Percentiles rank a stretch among this genome's conserved stretches.
These are phyloP conservation scores for Populus euphratica DNA, from an alignment of 345 rosid species.

Conservation along the genomic window DNA sequence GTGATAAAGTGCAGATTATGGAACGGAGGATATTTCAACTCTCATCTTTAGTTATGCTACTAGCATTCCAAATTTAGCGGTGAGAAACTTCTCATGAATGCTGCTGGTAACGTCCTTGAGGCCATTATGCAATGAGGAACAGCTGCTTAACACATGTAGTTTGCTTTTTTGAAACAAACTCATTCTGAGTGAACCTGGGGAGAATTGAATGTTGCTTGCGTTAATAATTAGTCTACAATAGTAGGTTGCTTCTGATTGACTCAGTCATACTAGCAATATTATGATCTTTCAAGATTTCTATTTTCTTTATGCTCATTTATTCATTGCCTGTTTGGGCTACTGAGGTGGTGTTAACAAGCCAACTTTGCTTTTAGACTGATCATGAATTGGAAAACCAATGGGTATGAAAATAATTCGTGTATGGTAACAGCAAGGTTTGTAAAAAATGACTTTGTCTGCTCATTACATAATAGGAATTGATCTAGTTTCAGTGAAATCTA, in stretches of 20 bases:
- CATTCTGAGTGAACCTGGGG: background rate
- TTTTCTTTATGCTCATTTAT: background rate
- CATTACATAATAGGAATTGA: background rate
- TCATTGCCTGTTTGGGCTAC: background rate
- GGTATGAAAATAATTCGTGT: background rate
- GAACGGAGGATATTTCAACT: constrained; percentile 42
- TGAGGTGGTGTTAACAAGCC: background rate
- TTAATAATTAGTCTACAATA: background rate
- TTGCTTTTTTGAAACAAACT: constrained; percentile 15
- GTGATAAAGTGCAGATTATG: constrained; percentile 46
- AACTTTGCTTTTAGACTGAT: background rate
- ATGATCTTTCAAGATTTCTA: background rate
- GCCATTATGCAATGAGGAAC: constrained; percentile 27
- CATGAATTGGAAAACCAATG: background rate
- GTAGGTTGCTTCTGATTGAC: background rate
- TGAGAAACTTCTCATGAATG: constrained; percentile 61
- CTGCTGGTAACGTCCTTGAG: constrained; percentile 39
- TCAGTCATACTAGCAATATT: background rate
- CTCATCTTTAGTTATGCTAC: constrained; percentile 55
- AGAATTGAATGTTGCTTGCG: background rate
- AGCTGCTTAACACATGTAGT: constrained; percentile 16
- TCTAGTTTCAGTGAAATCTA: background rate
- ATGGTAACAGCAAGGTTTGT: background rate
- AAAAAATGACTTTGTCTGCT: background rate
- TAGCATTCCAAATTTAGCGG: constrained; percentile 58